Evolutionary conservation across 495 filamentous ascomycete genomes (phyloP), one percentile per base, ranked within the genome.

Genomic region (Penicilliopsis zonata): DNA sequence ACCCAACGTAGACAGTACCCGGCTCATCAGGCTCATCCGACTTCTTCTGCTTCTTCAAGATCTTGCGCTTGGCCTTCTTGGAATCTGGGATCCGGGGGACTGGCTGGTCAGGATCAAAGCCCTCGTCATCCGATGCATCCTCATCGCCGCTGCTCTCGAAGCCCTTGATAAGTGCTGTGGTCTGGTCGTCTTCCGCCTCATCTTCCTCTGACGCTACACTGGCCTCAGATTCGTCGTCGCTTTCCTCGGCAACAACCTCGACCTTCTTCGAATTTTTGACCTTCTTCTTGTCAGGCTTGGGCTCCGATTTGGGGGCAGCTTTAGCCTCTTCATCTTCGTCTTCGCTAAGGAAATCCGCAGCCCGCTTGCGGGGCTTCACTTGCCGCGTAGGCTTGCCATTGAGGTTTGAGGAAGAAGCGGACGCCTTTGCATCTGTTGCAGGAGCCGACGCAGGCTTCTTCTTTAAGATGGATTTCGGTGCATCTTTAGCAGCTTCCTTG

Each of bases 1-100:
- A 74, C 70, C 70, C 86, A 45, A 98, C 63, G 56, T 93, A 95
- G 45, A 95, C 67, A 23, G 88, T 76, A 16, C 87, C 86, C 1
- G 80, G 80, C 28, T 72, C 74, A 17, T 65, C 65, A 4, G 48
- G 38, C 13, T 44, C 40, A 9, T 48, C 52, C 33, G 53, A 41
- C 20, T 46, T 54, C 38, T 65, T 65, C 31, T 58, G 57, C 38
- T 67, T 57, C 50, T 70, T 70, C 34, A 66, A 56, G 29, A 66
- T 61, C 40, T 70, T 63, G 35, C 69, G 57, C 54, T 77, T 69
- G n/a, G 72, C 57, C 41, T 77, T 70, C 53, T 79, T 74, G 33
- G 71, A 72, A 31, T 76, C 65, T 18, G 78, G 78, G 23, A 71
- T 55, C 34, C 53, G 51, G 15, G 72, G 67, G 12, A 87, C 62